phyloP scores from a whole-genome alignment of 495 filamentous ascomycete genomes.

The Clohesyomyces aquaticus region DNA sequence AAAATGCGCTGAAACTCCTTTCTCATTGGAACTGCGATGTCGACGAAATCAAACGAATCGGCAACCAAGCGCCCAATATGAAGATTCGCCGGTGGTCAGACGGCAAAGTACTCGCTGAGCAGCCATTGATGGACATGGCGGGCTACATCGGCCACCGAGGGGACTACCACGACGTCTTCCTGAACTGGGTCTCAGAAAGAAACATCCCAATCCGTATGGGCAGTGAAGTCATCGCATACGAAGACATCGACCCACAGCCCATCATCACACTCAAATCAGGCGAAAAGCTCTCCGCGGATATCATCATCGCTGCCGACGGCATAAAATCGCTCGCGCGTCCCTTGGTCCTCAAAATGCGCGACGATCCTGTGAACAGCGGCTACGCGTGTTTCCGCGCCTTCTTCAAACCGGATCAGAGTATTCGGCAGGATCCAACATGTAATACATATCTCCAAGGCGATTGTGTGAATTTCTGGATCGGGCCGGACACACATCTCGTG shows the following conservation, averaged over 20 bases:
- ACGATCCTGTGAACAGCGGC: conserved; percentile 61
- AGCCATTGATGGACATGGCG: conserved; percentile 62
- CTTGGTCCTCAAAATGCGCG: conserved; percentile 63
- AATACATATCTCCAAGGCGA: conserved; percentile 40
- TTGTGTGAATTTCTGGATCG: conserved; percentile 44
- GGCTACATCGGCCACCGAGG: conserved; percentile 64
- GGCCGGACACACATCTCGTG: conserved; percentile 45
- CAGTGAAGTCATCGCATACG: conserved; percentile 53
- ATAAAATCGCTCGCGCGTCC: conserved; percentile 62
- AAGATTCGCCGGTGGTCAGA: conserved; percentile 51
- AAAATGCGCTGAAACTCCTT: conserved; percentile 57
- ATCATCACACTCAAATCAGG: conserved; percentile 54
- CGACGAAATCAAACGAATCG: conserved; percentile 52
- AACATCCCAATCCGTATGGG: conserved; percentile 56
- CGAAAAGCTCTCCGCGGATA: conserved; percentile 55
- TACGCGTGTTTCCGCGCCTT: conserved; percentile 52
- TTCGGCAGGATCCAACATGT: conserved; percentile 46
- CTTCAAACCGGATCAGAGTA: conserved; percentile 30
- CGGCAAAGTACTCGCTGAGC: conserved; percentile 56
- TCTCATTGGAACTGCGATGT: conserved; percentile 55
- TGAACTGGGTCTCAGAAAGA: conserved; percentile 54
- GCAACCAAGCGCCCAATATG: conserved; percentile 59
- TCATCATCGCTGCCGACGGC: conserved; percentile 67
- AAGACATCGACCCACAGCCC: conserved; percentile 49
- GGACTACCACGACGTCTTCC: conserved; percentile 63